phyloP scores from a whole-genome alignment of 169 alveolate genomes.

The Plasmodium reichenowi region DNA sequence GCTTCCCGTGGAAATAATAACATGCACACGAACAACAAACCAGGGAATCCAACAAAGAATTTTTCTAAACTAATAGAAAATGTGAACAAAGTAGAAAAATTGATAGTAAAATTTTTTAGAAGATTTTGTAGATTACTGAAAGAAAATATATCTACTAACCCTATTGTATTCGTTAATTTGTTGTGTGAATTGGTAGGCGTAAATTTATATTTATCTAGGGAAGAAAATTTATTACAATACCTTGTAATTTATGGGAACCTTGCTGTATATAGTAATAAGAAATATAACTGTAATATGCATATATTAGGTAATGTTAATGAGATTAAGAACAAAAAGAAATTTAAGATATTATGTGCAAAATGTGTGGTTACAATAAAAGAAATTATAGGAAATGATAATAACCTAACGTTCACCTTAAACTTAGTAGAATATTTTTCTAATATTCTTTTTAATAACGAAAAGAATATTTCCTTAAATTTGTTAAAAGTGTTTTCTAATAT shows the following conservation, averaged over 20 bases:
- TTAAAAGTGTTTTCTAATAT: conserved; percentile 50
- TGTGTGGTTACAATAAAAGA: conserved; percentile 43
- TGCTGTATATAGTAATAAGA: conserved; percentile 8
- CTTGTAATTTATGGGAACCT: conserved; percentile 40
- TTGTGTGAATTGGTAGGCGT: conserved; percentile 68
- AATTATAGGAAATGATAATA: conserved; percentile 59
- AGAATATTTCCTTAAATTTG: conserved; percentile 21
- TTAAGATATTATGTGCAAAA: conserved; percentile 27
- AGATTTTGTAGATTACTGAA: conserved; percentile 38
- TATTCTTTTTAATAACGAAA: conserved; percentile 33
- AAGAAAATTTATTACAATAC: conserved; percentile 33
- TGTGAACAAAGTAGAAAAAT: conserved; percentile 49
- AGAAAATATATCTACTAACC: conserved; percentile 31
- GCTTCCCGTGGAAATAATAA: not conserved
- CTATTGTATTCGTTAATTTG: conserved; percentile 57
- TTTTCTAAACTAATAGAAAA: conserved; percentile 35
- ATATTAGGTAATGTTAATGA: too few relatives aligned
- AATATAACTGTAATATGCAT: not conserved
- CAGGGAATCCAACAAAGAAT: not conserved
- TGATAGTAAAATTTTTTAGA: conserved; percentile 27
- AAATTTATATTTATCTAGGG: conserved; percentile 45
- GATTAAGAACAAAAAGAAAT: not conserved
- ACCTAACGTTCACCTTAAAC: conserved; percentile 23
- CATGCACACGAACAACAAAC: not conserved
- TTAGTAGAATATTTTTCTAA: conserved; percentile 39